A percentile compares a stretch with the other conserved stretches of the same genome.
Conservation (phyloP, 2,329 filamentous ascomycete species). For the Diaporthe sp. region DNA sequence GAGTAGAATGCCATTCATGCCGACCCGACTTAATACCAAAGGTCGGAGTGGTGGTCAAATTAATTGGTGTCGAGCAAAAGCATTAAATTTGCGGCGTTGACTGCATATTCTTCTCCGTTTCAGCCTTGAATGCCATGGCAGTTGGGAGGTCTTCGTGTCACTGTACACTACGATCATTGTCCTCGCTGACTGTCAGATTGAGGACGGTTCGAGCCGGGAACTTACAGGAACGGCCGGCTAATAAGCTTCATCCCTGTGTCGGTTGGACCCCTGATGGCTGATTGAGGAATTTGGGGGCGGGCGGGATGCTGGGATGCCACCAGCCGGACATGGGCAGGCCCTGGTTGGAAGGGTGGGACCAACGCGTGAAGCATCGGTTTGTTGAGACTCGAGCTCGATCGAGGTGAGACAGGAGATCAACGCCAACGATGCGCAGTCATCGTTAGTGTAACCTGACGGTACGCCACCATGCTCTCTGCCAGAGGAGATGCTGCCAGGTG, state of each 20-base stretch:
- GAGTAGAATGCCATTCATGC: not conserved
- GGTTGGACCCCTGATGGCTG: not conserved
- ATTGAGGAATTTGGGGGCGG: conserved; percentile 1
- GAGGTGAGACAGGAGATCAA: conserved; percentile 9
- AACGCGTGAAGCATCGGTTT: not conserved
- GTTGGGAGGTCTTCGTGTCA: not conserved
- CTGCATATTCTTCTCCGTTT: not conserved
- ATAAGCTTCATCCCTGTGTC: conserved; percentile 10
- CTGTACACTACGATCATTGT: not conserved
- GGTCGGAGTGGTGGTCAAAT: not conserved
- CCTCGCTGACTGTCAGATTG: not conserved
- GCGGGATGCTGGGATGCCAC: not conserved
- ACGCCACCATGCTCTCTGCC: not conserved
- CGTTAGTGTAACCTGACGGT: not conserved
- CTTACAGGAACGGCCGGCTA: not conserved
- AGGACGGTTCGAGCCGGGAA: not conserved
- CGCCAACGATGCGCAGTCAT: not conserved
- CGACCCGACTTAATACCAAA: not conserved
- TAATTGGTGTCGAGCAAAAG: not conserved
- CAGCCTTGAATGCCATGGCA: not conserved
- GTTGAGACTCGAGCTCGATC: conserved; percentile 17
- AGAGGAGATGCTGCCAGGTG: not conserved
- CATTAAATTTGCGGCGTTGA: not conserved
- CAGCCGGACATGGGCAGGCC: conserved; percentile 14
- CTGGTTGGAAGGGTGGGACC: not conserved